Evolutionary conservation across 768 basidiomycete genomes (phyloP), one percentile per base, ranked within the genome.

Genomic region (Mycena belliarum): DNA sequence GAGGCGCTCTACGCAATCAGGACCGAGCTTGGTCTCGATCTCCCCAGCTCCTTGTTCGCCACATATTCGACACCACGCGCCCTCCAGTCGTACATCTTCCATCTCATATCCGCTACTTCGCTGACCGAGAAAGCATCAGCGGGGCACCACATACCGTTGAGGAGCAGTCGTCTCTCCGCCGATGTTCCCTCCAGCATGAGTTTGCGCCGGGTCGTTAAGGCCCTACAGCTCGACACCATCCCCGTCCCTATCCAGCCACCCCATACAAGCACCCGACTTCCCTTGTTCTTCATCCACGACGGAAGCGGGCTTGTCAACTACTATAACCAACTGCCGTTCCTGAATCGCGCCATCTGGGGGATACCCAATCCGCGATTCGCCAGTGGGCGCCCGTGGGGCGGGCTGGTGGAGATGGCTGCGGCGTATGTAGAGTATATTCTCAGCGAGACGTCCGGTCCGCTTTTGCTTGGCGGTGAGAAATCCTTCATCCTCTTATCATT

Each of bases 271-370:
- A 25, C 50, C 14, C 57, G 47, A 4, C 51, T 69, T 0, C 87
- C 83, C 1, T 74, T 91, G 4, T 79, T 88, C 54, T 77, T 91
- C 23, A 75, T 91, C 11, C 88, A 91, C 63, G 89, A 91, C 59
- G 89, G 89, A 6, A 87, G 85, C 60, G 89, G 89, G 0, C 68
- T 87, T 14, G 71, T 79, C 18, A 73, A 73, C 32, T 81, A 84
- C 50, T 82, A 82, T 52, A 69, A 78, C 32, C 77, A 76, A 11
- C 68, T 88, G 7, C 63, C 70, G 8, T 65, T 75, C 10, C 63
- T 90, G 3, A 72, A 75, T 10, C 77, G 88, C 43, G 65, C 74
- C 20, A 75, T 90, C 3, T 90, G 83, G 82, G 86, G 77, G 0
- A 79, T 91, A 42, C 71, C 75, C 33, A 85, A 89, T 60, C 85